Evolutionary conservation across 352 stramenopile species (phyloP).

Genomic region (Blastocystis sp.): DNA sequence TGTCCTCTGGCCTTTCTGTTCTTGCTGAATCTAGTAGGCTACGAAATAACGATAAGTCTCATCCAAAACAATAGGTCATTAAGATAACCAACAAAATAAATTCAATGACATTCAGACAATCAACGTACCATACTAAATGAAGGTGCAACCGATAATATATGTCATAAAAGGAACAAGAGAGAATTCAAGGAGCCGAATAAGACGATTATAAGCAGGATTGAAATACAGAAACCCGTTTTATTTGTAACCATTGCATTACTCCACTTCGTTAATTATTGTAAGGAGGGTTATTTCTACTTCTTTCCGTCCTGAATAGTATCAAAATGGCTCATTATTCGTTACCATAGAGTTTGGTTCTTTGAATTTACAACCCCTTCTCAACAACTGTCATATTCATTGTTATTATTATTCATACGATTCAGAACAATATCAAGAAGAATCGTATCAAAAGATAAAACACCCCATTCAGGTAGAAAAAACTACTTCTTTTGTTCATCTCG

Average conservation of each 20-base stretch:
- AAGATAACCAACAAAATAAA: not conserved
- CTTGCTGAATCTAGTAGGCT: too few species aligned
- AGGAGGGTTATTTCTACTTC: not conserved
- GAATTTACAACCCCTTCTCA: not conserved
- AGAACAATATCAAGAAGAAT: not conserved
- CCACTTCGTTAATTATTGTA: not conserved
- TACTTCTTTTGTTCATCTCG: not conserved
- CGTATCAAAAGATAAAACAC: not conserved
- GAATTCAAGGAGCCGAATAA: slow-evolving; percentile 36
- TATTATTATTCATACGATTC: not conserved
- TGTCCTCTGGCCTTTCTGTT: too few species aligned
- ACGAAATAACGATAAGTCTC: too few species aligned
- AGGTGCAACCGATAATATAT: slow-evolving; percentile 43
- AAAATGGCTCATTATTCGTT: not conserved
- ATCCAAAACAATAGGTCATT: too few species aligned
- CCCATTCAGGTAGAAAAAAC: not conserved
- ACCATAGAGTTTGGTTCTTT: not conserved
- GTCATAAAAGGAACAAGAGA: not conserved
- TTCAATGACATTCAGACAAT: not conserved
- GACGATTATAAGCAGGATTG: not conserved
- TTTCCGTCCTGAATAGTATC: not conserved
- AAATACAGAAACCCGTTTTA: too few species aligned
- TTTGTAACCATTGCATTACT: too few species aligned
- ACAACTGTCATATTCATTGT: not conserved
- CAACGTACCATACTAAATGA: slow-evolving; percentile 38